These are phyloP conservation scores for Cercospora janseana DNA, from an alignment of 2,329 filamentous ascomycete species.

Conservation along the genomic window DNA sequence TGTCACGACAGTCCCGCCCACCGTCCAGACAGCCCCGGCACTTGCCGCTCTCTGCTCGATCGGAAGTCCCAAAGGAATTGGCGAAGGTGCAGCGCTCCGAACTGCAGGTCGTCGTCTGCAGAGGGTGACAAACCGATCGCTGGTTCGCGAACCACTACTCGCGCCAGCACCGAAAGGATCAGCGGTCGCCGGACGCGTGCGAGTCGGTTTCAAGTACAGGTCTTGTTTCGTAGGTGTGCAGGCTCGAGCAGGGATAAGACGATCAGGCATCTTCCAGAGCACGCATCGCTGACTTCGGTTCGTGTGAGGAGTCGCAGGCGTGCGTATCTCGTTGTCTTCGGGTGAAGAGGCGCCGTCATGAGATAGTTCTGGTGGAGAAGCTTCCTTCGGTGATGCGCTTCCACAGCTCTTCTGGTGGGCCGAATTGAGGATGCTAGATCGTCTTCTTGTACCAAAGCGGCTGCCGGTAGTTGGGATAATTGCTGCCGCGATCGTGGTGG, in stretches of 20 bases:
- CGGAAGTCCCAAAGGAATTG: constrained; percentile 4
- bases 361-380: not conserved
- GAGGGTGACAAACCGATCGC: constrained; percentile 30
- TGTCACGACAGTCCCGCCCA: constrained; percentile 60
- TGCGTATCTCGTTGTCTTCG: constrained; percentile 3
- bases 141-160: constrained; percentile 18
- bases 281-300: constrained; percentile 25
- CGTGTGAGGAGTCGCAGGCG: constrained; percentile 10
- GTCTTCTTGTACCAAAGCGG: constrained; percentile 11
- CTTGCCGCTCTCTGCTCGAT: constrained; percentile 49
- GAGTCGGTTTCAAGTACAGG: constrained; percentile 3
- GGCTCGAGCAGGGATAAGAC: constrained; percentile 53
- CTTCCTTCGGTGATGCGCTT: not conserved
- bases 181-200: not conserved
- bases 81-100: constrained; percentile 8
- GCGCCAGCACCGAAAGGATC: constrained; percentile 33
- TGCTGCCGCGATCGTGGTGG: constrained; percentile 6
- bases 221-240: constrained; percentile 32
- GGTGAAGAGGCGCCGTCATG: not conserved
- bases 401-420: constrained; percentile 2
- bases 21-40: constrained; percentile 70
- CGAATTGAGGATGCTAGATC: constrained; percentile 5
- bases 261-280: constrained; percentile 47
- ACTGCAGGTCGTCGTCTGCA: constrained; percentile 12
- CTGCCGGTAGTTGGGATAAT: constrained; percentile 10